phyloP scores from a whole-genome alignment of 495 filamentous ascomycete genomes.

The Xylona heveae region DNA sequence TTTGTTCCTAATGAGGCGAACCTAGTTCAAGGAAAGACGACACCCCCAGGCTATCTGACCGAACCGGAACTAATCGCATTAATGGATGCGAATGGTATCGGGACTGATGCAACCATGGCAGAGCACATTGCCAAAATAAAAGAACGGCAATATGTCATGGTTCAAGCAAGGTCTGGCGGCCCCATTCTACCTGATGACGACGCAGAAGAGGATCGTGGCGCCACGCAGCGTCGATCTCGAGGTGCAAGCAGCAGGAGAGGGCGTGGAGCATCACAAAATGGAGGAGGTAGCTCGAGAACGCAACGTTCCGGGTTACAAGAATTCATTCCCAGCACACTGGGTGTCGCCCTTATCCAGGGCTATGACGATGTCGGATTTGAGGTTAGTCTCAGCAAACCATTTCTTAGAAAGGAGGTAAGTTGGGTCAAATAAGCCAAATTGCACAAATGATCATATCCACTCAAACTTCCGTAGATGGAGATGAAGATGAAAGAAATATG shows the following conservation, averaged over 20 bases:
- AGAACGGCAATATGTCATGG: slow-evolving; percentile 61
- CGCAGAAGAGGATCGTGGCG: slow-evolving; percentile 14
- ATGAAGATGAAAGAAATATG: slow-evolving; percentile 86
- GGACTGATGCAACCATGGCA: slow-evolving; percentile 96
- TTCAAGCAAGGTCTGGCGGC: slow-evolving; percentile 27
- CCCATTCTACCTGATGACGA: slow-evolving; percentile 13
- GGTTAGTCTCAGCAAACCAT: slow-evolving; percentile 85
- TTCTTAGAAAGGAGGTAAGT: slow-evolving; percentile 68
- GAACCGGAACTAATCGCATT: slow-evolving; percentile 93
- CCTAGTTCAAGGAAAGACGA: slow-evolving; percentile 73
- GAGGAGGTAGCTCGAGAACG: slow-evolving; percentile 25
- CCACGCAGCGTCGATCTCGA: slow-evolving; percentile 16
- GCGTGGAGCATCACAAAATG: slow-evolving; percentile 9
- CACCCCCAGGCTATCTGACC: slow-evolving; percentile 66
- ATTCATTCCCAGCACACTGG: slow-evolving; percentile 78
- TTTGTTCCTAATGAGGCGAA: slow-evolving; percentile 82
- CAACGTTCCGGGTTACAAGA: slow-evolving; percentile 41
- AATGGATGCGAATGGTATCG: slow-evolving; percentile 98
- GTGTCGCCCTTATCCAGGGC: slow-evolving; percentile 76
- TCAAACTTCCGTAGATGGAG: slow-evolving; percentile 41
- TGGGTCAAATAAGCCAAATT: no score
- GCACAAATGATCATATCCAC: slow-evolving; percentile 4
- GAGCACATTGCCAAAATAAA: slow-evolving; percentile 95
- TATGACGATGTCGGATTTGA: slow-evolving; percentile 85
- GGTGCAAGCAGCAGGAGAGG: slow-evolving; percentile 21